These are phyloP conservation scores for Podila minutissima DNA, from an alignment of 192 early-diverging fungal genomes.

Conservation along the genomic window DNA sequence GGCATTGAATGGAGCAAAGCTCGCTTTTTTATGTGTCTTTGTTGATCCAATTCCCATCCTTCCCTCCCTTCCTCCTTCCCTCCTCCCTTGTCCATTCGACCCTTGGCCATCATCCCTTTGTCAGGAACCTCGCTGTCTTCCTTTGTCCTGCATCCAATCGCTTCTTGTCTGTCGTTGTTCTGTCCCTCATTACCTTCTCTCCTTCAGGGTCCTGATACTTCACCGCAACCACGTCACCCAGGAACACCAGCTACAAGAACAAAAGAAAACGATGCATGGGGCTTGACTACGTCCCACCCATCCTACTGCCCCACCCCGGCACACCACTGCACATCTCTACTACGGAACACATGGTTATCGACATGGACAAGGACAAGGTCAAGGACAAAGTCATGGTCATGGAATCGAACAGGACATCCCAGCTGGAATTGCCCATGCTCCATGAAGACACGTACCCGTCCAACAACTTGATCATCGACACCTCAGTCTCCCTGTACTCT, in stretches of 20 bases:
- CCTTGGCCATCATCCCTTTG: too few relatives aligned
- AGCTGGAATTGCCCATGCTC: too few relatives aligned
- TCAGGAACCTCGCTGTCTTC: too few relatives aligned
- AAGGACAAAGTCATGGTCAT: background rate
- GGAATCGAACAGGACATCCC: background rate
- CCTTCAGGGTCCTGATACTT: too few relatives aligned
- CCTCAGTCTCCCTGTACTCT: background rate
- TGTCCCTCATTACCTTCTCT: too few relatives aligned
- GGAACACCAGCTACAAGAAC: background rate
- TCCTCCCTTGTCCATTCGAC: background rate
- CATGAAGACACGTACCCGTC: background rate
- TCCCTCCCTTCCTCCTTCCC: background rate
- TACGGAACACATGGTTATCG: background rate
- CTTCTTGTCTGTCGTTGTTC: too few relatives aligned
- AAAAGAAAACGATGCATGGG: background rate
- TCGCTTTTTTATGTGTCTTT: too few relatives aligned
- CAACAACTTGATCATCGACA: background rate
- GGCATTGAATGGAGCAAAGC: too few relatives aligned
- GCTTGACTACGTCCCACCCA: background rate
- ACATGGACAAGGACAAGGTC: background rate
- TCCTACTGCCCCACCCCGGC: background rate
- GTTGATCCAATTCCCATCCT: background rate
- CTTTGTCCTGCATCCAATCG: too few relatives aligned
- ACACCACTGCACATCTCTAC: background rate
- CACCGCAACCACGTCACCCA: background rate